Evolutionary conservation across 306 rosid species (phyloP), one percentile per base, ranked within the genome.

Genomic region (Neltuma alba): DNA sequence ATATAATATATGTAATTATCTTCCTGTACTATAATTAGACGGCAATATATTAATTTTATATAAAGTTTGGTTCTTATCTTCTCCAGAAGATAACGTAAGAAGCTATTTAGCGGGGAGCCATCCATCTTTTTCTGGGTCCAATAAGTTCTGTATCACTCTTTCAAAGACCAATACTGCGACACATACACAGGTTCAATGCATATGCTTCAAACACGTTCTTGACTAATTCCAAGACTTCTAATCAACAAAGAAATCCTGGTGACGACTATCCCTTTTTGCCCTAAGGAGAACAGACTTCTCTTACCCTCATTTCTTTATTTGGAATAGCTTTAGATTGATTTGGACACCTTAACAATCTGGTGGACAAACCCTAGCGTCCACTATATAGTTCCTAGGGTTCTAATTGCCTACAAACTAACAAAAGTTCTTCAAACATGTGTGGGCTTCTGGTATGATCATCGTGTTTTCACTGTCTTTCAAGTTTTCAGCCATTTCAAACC

Each of bases 301-400:
- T 30, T 4, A 13, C 7, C 63, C 9, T 31, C 14, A 2, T 57
- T 74, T 74, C 78, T 74, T 74, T 55, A 74, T 74, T 74, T 74
- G 78, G 78, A 57, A 55, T 36, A 7, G 78, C 14, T 74, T 55
- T 54, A 23, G 68, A 37, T 74, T 74, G 77, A 55, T 25, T 55
- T 74, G 25, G 67, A 54, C 67, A 3, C 15, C 30, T 5, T 34
- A 36, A 38, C 14, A 55, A 21, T 58, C 65, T 74, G 60, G 54
- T 37, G 78, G 38, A 57, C 68, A 37, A 74, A 23, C 38, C 38
- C 78, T 37, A 74, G 42, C 57, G 67, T 57, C 68, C 54, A 55
- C 77, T 21, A 20, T 9, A 50, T 20, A 20, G 0, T 30, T 31
- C 13, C 16, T 41, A 27, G 25, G 61, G 60, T 45, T 70, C n/a